Conservation (phyloP, 192 early-diverging fungal species). For the Irineochytrium annulatum region DNA sequence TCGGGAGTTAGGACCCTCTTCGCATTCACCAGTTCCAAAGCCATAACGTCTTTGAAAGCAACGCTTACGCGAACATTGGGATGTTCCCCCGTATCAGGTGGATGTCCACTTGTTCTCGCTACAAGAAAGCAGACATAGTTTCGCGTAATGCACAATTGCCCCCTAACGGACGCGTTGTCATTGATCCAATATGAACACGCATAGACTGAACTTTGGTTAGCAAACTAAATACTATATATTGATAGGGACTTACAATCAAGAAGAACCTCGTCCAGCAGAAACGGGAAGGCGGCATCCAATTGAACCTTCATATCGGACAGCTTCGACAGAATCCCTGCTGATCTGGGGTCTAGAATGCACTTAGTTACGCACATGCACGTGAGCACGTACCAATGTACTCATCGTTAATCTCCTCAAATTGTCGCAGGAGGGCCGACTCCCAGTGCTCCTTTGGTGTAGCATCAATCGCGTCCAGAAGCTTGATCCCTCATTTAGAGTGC, state of each 20-base stretch:
- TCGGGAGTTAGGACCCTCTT: slow-evolving; percentile 45
- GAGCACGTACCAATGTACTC: slow-evolving; percentile 39
- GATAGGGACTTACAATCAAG: slow-evolving; percentile 36
- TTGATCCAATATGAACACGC: slow-evolving; percentile 37
- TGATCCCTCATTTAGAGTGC: too few relatives aligned
- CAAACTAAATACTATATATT: background rate
- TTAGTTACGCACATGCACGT: background rate
- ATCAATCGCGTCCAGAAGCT: too few relatives aligned
- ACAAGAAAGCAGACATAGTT: slow-evolving; percentile 40
- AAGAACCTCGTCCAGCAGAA: slow-evolving; percentile 35
- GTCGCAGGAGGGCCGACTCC: slow-evolving; percentile 40
- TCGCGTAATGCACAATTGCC: slow-evolving; percentile 39
- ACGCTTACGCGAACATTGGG: slow-evolving; percentile 9
- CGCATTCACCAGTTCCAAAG: slow-evolving; percentile 36
- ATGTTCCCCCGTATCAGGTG: background rate
- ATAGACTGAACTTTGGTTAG: slow-evolving; percentile 28
- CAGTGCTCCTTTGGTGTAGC: too few relatives aligned
- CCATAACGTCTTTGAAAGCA: slow-evolving; percentile 34
- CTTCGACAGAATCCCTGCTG: slow-evolving; percentile 26
- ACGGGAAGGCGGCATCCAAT: slow-evolving; percentile 30
- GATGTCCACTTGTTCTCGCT: background rate
- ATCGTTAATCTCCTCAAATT: slow-evolving; percentile 53
- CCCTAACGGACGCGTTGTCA: slow-evolving; percentile 29
- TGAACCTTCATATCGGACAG: slow-evolving; percentile 25
- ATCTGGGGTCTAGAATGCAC: slow-evolving; percentile 32